These are phyloP conservation scores for Ogataea henricii DNA, from an alignment of 805 yeast species.

Conservation along the genomic window DNA sequence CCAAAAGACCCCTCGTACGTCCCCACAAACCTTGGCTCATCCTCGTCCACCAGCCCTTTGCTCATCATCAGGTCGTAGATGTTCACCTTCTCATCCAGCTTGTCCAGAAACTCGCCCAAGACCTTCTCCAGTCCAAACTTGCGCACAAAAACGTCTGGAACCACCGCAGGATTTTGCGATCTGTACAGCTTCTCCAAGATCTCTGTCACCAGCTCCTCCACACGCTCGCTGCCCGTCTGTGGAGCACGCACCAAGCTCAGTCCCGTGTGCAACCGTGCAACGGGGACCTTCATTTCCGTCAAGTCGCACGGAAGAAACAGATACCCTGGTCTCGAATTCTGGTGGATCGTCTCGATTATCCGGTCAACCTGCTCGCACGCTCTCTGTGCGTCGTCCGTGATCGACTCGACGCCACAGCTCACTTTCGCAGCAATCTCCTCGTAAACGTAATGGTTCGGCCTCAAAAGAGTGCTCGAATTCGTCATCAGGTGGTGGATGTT, in stretches of 20 bases:
- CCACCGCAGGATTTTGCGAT: slow-evolving; percentile 40
- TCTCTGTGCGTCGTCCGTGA: slow-evolving; percentile 43
- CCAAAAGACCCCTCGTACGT: slow-evolving; percentile 42
- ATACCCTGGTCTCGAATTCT: slow-evolving; percentile 77
- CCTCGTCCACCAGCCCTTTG: slow-evolving; percentile 44
- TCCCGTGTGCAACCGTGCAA: slow-evolving; percentile 37
- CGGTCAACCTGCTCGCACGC: slow-evolving; percentile 70
- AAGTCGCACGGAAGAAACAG: slow-evolving; percentile 76
- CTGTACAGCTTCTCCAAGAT: slow-evolving; percentile 42
- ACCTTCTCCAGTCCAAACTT: slow-evolving; percentile 39
- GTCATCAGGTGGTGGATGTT: slow-evolving; percentile 64
- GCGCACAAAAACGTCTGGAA: slow-evolving; percentile 44
- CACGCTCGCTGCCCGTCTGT: slow-evolving; percentile 19
- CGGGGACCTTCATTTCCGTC: slow-evolving; percentile 51
- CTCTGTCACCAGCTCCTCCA: slow-evolving; percentile 25
- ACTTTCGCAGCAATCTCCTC: slow-evolving; percentile 59
- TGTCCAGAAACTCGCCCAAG: slow-evolving; percentile 34
- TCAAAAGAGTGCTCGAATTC: slow-evolving; percentile 44
- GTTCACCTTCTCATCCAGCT: slow-evolving; percentile 39
- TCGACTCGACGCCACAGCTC: slow-evolving; percentile 54
- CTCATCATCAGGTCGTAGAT: slow-evolving; percentile 43
- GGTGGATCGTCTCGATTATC: slow-evolving; percentile 58
- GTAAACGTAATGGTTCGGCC: slow-evolving; percentile 70
- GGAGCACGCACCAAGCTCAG: slow-evolving; percentile 27
- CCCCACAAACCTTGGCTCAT: slow-evolving; percentile 45